Conservation (phyloP, 1,139 yeast species). For the Taphrina flavorubra region DNA sequence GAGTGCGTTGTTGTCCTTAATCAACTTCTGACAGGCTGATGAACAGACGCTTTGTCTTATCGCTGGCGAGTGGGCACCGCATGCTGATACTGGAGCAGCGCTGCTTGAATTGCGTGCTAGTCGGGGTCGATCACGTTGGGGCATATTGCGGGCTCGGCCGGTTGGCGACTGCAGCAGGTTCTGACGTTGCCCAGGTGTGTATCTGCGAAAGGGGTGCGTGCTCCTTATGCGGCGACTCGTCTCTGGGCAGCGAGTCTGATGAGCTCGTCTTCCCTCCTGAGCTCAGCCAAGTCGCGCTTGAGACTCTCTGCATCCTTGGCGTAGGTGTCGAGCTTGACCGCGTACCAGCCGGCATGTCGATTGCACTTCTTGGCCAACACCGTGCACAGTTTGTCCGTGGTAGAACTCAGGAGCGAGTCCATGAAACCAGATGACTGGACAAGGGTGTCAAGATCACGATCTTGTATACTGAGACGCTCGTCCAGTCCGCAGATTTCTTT, state of each 20-base stretch:
- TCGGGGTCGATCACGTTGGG: too few relatives aligned
- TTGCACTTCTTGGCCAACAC: conserved; percentile 70
- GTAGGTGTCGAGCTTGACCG: conserved; percentile 51
- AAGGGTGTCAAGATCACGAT: conserved; percentile 42
- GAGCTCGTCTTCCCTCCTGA: conserved; percentile 43
- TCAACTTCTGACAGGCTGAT: too few relatives aligned
- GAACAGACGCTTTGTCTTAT: too few relatives aligned
- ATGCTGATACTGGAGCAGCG: too few relatives aligned
- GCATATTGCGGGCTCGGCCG: too few relatives aligned
- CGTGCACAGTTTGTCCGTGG: conserved; percentile 57
- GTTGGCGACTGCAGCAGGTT: too few relatives aligned
- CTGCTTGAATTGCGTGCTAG: too few relatives aligned
- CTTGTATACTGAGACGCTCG: conserved; percentile 48
- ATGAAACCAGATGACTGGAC: conserved; percentile 45
- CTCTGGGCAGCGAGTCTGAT: conserved; percentile 40
- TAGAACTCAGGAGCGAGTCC: conserved; percentile 43
- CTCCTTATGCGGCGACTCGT: conserved; percentile 1
- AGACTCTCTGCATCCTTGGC: conserved; percentile 44
- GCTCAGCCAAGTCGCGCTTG: conserved; percentile 37
- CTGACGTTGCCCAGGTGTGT: too few relatives aligned
- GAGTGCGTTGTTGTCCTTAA: too few relatives aligned
- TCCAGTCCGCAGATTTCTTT: conserved; percentile 57
- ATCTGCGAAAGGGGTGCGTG: too few relatives aligned
- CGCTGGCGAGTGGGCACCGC: too few relatives aligned
- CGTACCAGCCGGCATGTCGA: conserved; percentile 72